phyloP scores from a whole-genome alignment of 2,329 filamentous ascomycete genomes.

The Neonectria punicea region DNA sequence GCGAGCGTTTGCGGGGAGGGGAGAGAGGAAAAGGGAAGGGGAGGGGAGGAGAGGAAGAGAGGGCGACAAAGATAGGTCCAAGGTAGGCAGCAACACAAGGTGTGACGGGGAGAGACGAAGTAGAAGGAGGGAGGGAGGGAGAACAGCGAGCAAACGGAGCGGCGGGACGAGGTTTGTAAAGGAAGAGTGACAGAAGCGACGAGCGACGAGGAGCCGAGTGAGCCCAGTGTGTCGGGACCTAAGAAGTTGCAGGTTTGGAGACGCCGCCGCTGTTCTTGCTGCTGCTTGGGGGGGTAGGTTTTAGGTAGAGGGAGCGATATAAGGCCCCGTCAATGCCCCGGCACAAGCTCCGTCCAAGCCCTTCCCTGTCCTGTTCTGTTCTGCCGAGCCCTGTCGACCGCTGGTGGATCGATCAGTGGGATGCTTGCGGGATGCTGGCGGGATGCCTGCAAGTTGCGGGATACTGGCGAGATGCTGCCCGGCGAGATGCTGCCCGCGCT shows the following conservation, averaged over 20 bases:
- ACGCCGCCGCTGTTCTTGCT: slow-evolving; percentile 13
- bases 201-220: slow-evolving; percentile 1
- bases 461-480: slow-evolving; percentile 5
- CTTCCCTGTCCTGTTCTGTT: slow-evolving; percentile 5
- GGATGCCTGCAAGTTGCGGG: neutral
- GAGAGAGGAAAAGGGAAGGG: slow-evolving; percentile 20
- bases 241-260: slow-evolving; percentile 19
- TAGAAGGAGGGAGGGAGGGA: neutral
- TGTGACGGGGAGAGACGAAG: slow-evolving; percentile 15
- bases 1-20: slow-evolving; percentile 30
- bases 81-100: neutral
- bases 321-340: slow-evolving; percentile 11
- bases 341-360: neutral
- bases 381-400: slow-evolving; percentile 25
- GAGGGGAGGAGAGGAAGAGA: slow-evolving; percentile 24
- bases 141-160: neutral
- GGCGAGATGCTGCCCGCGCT: slow-evolving; percentile 17
- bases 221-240: slow-evolving; percentile 24
- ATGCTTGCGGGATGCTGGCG: neutral
- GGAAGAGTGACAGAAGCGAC: neutral
- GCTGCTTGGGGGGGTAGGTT: slow-evolving; percentile 26
- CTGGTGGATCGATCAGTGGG: slow-evolving; percentile 18
- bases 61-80: slow-evolving; percentile 1
- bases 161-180: slow-evolving; percentile 14
- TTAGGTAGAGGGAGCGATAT: slow-evolving; percentile 25